These are phyloP conservation scores for Solanum neorickii DNA, from an alignment of 257 asterid species.

Conservation along the genomic window DNA sequence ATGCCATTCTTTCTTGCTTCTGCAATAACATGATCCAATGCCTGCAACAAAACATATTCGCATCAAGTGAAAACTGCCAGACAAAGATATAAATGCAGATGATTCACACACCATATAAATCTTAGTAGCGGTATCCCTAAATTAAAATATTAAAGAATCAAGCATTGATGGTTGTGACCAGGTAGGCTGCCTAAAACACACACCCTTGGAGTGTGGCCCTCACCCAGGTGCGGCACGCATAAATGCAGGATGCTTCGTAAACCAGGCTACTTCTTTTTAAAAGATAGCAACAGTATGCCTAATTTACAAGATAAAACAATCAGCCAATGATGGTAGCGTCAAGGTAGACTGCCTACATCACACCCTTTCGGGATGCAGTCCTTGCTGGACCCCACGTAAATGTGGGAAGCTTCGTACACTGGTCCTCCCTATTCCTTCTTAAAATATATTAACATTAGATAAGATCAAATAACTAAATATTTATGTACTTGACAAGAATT, in stretches of 20 bases:
- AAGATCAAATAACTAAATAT: background rate
- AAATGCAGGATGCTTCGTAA: background rate
- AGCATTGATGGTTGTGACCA: background rate
- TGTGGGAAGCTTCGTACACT: background rate
- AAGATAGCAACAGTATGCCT: background rate
- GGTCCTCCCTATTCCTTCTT: background rate
- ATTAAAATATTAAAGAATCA: background rate
- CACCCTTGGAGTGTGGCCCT: background rate
- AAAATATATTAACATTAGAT: background rate
- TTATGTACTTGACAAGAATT: background rate
- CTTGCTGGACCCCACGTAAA: background rate
- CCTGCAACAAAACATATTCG: constrained; percentile 27
- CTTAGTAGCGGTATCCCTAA: background rate
- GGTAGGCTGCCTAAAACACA: background rate
- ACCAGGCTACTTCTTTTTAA: background rate
- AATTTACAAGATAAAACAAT: background rate
- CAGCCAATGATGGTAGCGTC: background rate
- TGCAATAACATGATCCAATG: constrained; percentile 90
- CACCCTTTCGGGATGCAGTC: background rate
- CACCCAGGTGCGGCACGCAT: background rate
- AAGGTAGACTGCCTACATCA: background rate
- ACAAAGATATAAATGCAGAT: background rate
- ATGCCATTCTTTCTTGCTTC: constrained; percentile 67
- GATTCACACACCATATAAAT: background rate
- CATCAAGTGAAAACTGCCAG: background rate